These are phyloP conservation scores for Neurospora tetraspora DNA, from an alignment of 495 filamentous ascomycete genomes.

Conservation along the genomic window DNA sequence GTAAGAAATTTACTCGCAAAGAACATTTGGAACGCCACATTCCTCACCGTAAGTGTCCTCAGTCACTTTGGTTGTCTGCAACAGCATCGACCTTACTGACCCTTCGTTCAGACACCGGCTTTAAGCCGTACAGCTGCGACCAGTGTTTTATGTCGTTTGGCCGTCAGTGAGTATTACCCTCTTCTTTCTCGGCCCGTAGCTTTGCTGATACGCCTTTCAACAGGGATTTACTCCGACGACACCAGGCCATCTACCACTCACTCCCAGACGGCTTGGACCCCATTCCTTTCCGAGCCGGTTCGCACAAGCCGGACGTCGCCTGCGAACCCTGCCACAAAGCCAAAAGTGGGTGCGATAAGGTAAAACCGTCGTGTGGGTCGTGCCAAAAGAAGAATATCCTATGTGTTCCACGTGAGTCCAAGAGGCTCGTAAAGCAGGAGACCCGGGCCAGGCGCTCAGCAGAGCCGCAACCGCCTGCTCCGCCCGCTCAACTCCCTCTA, in stretches of 20 bases:
- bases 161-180: conserved; percentile 36
- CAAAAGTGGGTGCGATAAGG: conserved; percentile 61
- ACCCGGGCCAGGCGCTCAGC: neutral
- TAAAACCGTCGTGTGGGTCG: conserved; percentile 50
- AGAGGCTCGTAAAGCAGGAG: neutral
- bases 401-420: neutral
- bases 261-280: neutral
- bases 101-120: conserved; percentile 45
- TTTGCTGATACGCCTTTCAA: conserved; percentile 12
- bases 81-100: conserved; percentile 13
- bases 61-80: neutral
- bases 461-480: neutral
- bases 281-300: neutral
- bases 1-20: conserved; percentile 54
- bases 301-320: conserved; percentile 31
- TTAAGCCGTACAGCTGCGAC: conserved; percentile 52
- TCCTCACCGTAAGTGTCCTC: conserved; percentile 42
- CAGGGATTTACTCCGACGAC: conserved; percentile 51
- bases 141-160: conserved; percentile 53
- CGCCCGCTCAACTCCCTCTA: neutral
- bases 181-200: neutral
- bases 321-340: conserved; percentile 50
- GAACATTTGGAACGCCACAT: conserved; percentile 58
- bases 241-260: conserved; percentile 42
- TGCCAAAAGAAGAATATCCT: conserved; percentile 33